Evolutionary conservation across 169 alveolate species (phyloP).

Genomic region (Cryptosporidium parvum): DNA sequence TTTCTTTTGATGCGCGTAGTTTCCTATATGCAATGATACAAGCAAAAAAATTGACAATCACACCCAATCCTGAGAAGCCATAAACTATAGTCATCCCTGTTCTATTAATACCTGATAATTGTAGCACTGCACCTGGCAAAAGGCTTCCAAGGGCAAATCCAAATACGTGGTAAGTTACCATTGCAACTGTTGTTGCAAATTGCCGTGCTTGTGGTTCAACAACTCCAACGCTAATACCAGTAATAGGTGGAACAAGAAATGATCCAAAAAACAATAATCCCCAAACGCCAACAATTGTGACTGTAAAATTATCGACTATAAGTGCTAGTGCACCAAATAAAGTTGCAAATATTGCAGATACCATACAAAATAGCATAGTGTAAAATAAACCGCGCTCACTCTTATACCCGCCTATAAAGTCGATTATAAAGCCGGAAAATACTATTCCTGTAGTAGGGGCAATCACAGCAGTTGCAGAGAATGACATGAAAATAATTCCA

Average conservation of each 20-base stretch:
- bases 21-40: slow-evolving; percentile 46
- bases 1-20: background rate
- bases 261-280: slow-evolving; percentile 71
- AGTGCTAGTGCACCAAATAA: slow-evolving; percentile 44
- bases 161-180: slow-evolving; percentile 65
- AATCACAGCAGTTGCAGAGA: slow-evolving; percentile 61
- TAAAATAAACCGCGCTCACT: slow-evolving; percentile 33
- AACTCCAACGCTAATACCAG: slow-evolving; percentile 75
- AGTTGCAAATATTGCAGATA: slow-evolving; percentile 43
- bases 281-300: slow-evolving; percentile 65
- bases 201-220: slow-evolving; percentile 55
- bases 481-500: slow-evolving; percentile 74
- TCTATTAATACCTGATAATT: slow-evolving; percentile 64
- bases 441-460: slow-evolving; percentile 72
- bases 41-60: slow-evolving; percentile 36
- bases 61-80: slow-evolving; percentile 67
- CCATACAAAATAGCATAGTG: slow-evolving; percentile 54
- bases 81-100: slow-evolving; percentile 68
- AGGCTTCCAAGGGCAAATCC: slow-evolving; percentile 75
- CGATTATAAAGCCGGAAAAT: slow-evolving; percentile 59
- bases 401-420: slow-evolving; percentile 71
- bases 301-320: slow-evolving; percentile 32
- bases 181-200: slow-evolving; percentile 72
- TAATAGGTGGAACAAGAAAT: slow-evolving; percentile 71
- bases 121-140: slow-evolving; percentile 65